Base-by-base conservation (phyloP, 306 rosid species). In the Prosopis cineraria region DNA sequence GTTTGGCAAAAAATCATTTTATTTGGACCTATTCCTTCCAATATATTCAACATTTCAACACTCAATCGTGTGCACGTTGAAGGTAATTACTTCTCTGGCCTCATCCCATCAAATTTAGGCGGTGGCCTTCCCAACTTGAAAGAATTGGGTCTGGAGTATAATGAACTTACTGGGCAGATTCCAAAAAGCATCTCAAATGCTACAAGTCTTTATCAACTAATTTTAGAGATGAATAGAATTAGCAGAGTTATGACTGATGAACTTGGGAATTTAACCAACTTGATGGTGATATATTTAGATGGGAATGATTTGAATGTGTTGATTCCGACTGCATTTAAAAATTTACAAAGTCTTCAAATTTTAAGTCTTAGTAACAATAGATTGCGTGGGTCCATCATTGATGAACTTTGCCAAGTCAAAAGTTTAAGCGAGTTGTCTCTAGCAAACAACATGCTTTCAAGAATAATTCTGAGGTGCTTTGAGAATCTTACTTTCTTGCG, bases 21-120 rank as follows among this genome's bases (percentile, higher is more conserved):
- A 76, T 36, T 36, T 17, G 81, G 85, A 52, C 1, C 34, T 2
- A 53, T 81, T 63, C 34, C 81, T 73, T 25, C 45, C 14, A 50
- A 33, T 55, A 17, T 84, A 29, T 63, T 83, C 67, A 83, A 83
- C 45, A 79, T 47, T 65, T 75, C 68, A 79, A 79, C 58, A 79
- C 55, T 19, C 55, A 81, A 24, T 63, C 68, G 30, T 40, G 64
- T 84, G 29, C 33, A 34, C 40, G 60, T 79, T 29, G 37, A 55
- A 16, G 0, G 0, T 3, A 84, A 80, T 76, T 70, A 37, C 11
- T 13, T 62, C 0, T 14, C 68, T 30, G 2, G 68, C 4, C 1
- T 31, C 31, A 22, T 31, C 5, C 41, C 41, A 16, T 6, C 40
- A 31, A 5, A 62, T 31, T 1, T 62, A 62, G 41, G 41, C 6